Conservation (phyloP, 2,329 filamentous ascomycete species). For the Daldinia eschscholtzii region DNA sequence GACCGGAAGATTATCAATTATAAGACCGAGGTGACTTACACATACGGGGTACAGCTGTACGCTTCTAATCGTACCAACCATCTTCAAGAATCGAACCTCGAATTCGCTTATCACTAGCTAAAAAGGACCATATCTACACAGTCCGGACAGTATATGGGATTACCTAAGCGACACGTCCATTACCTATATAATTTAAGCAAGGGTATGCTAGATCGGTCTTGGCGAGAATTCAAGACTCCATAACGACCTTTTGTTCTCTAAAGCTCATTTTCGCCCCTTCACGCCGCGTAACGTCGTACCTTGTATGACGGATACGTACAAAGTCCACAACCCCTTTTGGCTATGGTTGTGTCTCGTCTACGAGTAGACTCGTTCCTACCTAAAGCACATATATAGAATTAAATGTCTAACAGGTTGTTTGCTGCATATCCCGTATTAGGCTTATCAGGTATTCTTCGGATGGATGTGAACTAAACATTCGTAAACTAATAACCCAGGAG, state of each 20-base stretch:
- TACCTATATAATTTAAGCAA: conserved; percentile 9
- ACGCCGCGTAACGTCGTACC: conserved; percentile 8
- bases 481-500: neutral
- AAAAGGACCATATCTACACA: neutral
- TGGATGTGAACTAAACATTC: conserved; percentile 1
- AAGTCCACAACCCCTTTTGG: conserved; percentile 1
- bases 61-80: neutral
- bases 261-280: conserved; percentile 8
- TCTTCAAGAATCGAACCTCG: neutral
- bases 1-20: neutral
- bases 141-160: neutral
- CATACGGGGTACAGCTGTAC: neutral
- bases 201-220: conserved; percentile 23
- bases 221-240: conserved; percentile 25
- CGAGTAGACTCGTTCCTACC: neutral
- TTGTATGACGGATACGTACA: conserved; percentile 9
- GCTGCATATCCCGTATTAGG: conserved; percentile 1
- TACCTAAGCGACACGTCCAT: conserved; percentile 6
- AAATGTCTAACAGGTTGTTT: conserved; percentile 20
- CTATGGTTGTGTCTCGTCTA: conserved; percentile 1
- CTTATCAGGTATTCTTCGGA: conserved; percentile 1
- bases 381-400: neutral
- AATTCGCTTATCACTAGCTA: neutral
- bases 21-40: conserved; percentile 3
- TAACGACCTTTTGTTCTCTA: conserved; percentile 19